A percentile compares a stretch with the other conserved stretches of the same genome.
phyloP scores from a whole-genome alignment of 345 rosid genomes.

The Populus alba region DNA sequence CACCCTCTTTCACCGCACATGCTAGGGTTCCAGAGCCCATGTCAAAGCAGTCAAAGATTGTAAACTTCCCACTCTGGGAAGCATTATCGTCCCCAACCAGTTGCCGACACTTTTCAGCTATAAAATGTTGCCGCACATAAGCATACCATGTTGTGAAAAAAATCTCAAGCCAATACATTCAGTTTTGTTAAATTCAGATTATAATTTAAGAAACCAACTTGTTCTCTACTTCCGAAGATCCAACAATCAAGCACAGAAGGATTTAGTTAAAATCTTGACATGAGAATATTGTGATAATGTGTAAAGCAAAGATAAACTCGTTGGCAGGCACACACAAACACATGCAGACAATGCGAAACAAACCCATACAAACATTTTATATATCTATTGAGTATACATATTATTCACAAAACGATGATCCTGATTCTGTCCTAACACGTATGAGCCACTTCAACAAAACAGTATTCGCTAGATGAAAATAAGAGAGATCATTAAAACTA shows the following conservation, averaged over 20 bases:
- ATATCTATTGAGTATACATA: too few relatives aligned
- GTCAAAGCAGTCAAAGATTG: slow-evolving; percentile 82
- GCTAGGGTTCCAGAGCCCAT: slow-evolving; percentile 82
- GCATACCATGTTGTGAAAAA: background rate
- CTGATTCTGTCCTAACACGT: background rate
- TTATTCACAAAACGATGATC: background rate
- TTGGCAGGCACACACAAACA: background rate
- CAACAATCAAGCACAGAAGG: background rate
- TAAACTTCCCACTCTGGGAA: slow-evolving; percentile 88
- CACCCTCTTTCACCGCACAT: slow-evolving; percentile 82
- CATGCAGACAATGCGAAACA: background rate
- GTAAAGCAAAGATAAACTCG: background rate
- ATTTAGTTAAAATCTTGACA: background rate
- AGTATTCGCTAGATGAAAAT: background rate
- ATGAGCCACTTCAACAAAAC: background rate
- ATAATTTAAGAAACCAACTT: background rate
- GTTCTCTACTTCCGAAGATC: background rate
- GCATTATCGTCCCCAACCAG: slow-evolving; percentile 77
- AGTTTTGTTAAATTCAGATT: background rate
- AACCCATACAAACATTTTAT: background rate
- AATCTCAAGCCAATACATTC: background rate
- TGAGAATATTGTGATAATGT: background rate
- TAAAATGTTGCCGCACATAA: background rate
- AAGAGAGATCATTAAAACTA: background rate
- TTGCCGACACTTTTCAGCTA: slow-evolving; percentile 88